These are phyloP conservation scores for Trichoderma erinaceum DNA, from an alignment of 495 filamentous ascomycete species.

Conservation along the genomic window DNA sequence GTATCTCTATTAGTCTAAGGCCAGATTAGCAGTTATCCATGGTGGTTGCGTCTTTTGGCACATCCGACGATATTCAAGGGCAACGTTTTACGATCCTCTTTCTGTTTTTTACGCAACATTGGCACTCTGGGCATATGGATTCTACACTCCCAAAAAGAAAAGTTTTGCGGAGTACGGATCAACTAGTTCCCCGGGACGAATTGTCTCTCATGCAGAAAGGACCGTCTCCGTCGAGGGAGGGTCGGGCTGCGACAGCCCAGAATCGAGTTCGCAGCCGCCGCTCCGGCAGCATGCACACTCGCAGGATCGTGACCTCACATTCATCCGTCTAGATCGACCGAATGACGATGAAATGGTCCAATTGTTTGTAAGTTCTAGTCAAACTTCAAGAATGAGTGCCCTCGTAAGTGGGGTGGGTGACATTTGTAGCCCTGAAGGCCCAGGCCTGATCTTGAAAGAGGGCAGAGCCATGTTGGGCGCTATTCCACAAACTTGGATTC, in stretches of 20 bases:
- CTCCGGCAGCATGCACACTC: not conserved
- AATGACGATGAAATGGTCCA: slow-evolving; percentile 51
- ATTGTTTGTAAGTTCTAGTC: slow-evolving; percentile 43
- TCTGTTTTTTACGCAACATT: slow-evolving; percentile 44
- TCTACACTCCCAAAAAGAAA: slow-evolving; percentile 1
- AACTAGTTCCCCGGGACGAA: not conserved
- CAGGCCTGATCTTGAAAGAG: slow-evolving; percentile 34
- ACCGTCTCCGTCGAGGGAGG: not conserved
- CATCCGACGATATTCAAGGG: slow-evolving; percentile 41
- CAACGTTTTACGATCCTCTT: slow-evolving; percentile 46
- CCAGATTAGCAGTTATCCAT: slow-evolving; percentile 49
- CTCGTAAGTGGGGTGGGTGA: slow-evolving; percentile 47
- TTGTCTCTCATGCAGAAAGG: not conserved
- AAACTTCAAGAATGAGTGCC: slow-evolving; percentile 37
- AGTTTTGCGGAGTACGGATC: not conserved
- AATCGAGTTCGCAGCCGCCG: not conserved
- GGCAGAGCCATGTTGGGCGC: slow-evolving; percentile 37
- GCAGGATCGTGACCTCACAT: slow-evolving; percentile 24
- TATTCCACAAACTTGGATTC: slow-evolving; percentile 35
- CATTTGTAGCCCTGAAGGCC: slow-evolving; percentile 40
- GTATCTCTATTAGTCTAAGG: slow-evolving; percentile 40
- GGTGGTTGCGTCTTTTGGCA: slow-evolving; percentile 47
- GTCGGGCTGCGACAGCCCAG: not conserved
- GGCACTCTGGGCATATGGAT: slow-evolving; percentile 49
- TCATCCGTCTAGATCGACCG: slow-evolving; percentile 47